A percentile compares a stretch with the other conserved stretches of the same genome.
Evolutionary conservation across 2,329 filamentous ascomycete genomes (phyloP).

Genomic region (Xylariales sp.): DNA sequence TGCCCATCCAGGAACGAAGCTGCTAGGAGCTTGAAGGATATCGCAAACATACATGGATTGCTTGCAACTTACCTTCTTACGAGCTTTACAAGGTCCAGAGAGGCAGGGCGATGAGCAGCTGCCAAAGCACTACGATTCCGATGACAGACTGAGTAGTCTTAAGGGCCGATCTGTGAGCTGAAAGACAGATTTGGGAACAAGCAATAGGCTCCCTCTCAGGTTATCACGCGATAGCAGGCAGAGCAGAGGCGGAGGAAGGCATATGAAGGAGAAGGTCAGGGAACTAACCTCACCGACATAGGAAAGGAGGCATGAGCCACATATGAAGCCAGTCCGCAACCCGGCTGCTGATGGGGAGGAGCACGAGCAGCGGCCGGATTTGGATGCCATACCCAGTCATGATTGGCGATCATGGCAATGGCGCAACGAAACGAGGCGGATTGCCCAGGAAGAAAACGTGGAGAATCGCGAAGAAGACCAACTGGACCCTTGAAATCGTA

Average conservation of each 20-base stretch:
- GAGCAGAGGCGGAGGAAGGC: slow-evolving; percentile 7
- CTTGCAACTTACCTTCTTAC: too few species aligned
- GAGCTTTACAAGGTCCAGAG: too few species aligned
- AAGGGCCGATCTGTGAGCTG: slow-evolving; percentile 4
- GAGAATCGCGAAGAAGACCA: neutral
- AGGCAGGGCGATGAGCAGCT: too few species aligned
- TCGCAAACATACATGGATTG: too few species aligned
- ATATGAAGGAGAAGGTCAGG: slow-evolving; percentile 1
- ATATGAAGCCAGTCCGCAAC: slow-evolving; percentile 5
- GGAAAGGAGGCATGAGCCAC: neutral
- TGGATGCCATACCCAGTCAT: slow-evolving; percentile 1
- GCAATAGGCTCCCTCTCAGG: neutral
- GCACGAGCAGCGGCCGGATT: slow-evolving; percentile 3
- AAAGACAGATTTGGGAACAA: slow-evolving; percentile 1
- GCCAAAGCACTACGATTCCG: too few species aligned
- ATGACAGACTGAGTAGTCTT: slow-evolving; percentile 2
- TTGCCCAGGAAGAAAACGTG: slow-evolving; percentile 4
- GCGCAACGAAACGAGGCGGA: slow-evolving; percentile 6
- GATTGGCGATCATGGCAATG: slow-evolving; percentile 3
- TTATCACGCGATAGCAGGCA: neutral
- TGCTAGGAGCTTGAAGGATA: too few species aligned
- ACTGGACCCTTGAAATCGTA: neutral
- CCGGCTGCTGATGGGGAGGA: slow-evolving; percentile 5
- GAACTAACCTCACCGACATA: slow-evolving; percentile 8
- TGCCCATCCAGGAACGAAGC: too few species aligned